Percentiles rank a stretch among this genome's conserved stretches.
Evolutionary conservation across 305 asterid species (phyloP).

Genomic region (Striga hermonthica): DNA sequence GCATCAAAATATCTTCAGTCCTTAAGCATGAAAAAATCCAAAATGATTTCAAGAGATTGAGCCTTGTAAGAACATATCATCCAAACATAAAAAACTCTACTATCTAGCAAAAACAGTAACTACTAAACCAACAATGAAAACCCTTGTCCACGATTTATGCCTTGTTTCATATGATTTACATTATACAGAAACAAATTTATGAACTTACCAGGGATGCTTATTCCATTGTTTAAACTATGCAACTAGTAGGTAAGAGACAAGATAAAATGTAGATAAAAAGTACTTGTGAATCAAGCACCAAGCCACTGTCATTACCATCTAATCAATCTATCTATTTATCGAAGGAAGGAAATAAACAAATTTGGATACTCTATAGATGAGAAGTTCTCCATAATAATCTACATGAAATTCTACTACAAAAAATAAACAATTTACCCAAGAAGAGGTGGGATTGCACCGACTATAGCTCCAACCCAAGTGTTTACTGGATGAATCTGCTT

Average conservation of each 20-base stretch:
- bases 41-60: not conserved
- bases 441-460: slow-evolving; percentile 97
- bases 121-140: slow-evolving; percentile 11
- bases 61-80: not conserved
- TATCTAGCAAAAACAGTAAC: not conserved
- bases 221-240: not conserved
- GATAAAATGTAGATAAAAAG: too few species aligned
- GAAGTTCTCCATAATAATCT: slow-evolving; percentile 16
- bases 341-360: too few species aligned
- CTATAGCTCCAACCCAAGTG: slow-evolving; percentile 98
- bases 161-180: too few species aligned
- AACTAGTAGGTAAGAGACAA: too few species aligned
- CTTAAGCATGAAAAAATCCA: not conserved
- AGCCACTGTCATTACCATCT: not conserved
- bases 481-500: slow-evolving; percentile 94
- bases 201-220: slow-evolving; percentile 8
- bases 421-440: slow-evolving; percentile 63
- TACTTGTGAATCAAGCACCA: too few species aligned
- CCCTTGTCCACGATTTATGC: not conserved
- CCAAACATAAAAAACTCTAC: not conserved
- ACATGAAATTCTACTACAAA: slow-evolving; percentile 1
- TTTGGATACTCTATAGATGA: slow-evolving; percentile 2
- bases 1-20: slow-evolving; percentile 2
- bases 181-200: not conserved
- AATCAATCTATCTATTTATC: too few species aligned